Conservation (phyloP, 2,329 filamentous ascomycete species). For the Monosporascus sp. region DNA sequence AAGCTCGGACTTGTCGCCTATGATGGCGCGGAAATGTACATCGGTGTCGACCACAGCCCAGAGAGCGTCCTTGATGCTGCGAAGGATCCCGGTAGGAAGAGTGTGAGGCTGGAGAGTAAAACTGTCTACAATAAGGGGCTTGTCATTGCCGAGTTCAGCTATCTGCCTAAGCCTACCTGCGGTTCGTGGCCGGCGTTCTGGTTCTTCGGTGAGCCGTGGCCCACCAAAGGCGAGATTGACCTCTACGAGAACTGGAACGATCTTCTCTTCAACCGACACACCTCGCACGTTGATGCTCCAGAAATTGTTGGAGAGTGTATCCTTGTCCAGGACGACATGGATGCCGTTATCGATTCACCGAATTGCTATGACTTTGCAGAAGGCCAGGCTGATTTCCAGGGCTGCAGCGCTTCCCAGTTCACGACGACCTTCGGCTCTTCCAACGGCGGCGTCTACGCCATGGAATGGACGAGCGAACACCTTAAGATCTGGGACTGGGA, state of each 20-base stretch:
- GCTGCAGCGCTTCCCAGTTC: constrained; percentile 35
- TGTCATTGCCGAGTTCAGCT: constrained; percentile 62
- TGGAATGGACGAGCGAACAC: constrained; percentile 54
- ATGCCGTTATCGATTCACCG: constrained; percentile 23
- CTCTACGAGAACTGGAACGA: constrained; percentile 63
- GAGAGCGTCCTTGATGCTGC: constrained; percentile 13
- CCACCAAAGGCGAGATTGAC: constrained; percentile 58
- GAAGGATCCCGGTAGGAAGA: constrained; percentile 37
- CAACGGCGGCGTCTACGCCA: constrained; percentile 41
- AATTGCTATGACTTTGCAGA: constrained; percentile 36
- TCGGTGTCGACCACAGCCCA: constrained; percentile 32
- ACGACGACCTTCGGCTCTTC: constrained; percentile 32
- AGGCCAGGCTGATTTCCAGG: constrained; percentile 31
- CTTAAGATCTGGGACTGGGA: constrained; percentile 65
- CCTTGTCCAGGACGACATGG: constrained; percentile 25
- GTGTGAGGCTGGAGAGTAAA: constrained; percentile 61
- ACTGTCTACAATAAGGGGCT: constrained; percentile 59
- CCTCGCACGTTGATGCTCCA: constrained; percentile 46
- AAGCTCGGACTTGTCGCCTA: constrained; percentile 28
- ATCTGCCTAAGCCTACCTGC: constrained; percentile 61
- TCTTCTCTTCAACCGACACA: constrained; percentile 48
- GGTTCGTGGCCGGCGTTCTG: constrained; percentile 69
- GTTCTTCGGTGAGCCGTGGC: constrained; percentile 51
- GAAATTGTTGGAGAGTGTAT: constrained; percentile 28
- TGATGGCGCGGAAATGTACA: constrained; percentile 28